Evolutionary conservation across 1,139 yeast genomes (phyloP).

Genomic region (Pichia sp.): DNA sequence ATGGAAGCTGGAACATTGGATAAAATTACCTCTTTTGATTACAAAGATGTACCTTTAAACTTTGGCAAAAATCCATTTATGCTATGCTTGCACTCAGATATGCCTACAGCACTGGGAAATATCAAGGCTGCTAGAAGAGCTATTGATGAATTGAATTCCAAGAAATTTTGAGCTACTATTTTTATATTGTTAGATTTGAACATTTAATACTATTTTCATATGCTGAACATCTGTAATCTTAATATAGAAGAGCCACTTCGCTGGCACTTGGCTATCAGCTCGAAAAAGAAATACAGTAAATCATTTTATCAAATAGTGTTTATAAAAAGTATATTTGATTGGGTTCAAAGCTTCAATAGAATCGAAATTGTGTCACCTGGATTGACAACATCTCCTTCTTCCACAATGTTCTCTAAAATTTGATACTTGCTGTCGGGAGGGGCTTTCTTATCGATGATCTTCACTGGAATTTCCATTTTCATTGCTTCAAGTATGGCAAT

Average conservation of each 20-base stretch:
- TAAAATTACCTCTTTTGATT: constrained; percentile 25
- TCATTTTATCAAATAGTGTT: too few species aligned
- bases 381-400: constrained; percentile 36
- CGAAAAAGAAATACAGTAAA: too few species aligned
- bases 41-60: constrained; percentile 28
- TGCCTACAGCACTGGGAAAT: constrained; percentile 38
- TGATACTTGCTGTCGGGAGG: constrained; percentile 23
- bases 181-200: too few species aligned
- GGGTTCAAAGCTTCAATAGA: constrained; percentile 1
- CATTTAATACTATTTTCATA: too few species aligned
- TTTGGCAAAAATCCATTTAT: constrained; percentile 34
- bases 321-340: neutral
- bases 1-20: constrained; percentile 29
- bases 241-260: too few species aligned
- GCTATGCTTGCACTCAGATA: constrained; percentile 38
- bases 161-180: neutral
- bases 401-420: constrained; percentile 31
- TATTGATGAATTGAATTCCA: constrained; percentile 30
- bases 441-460: constrained; percentile 27
- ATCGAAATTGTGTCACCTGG: constrained; percentile 32
- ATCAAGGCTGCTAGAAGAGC: constrained; percentile 34
- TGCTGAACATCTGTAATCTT: too few species aligned
- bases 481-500: constrained; percentile 41
- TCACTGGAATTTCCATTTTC: constrained; percentile 45
- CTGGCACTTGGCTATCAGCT: too few species aligned